Percentiles rank a stretch among this genome's conserved stretches.
phyloP scores from a whole-genome alignment of 2,329 filamentous ascomycete genomes.

The Aspergillus quadricinctus region DNA sequence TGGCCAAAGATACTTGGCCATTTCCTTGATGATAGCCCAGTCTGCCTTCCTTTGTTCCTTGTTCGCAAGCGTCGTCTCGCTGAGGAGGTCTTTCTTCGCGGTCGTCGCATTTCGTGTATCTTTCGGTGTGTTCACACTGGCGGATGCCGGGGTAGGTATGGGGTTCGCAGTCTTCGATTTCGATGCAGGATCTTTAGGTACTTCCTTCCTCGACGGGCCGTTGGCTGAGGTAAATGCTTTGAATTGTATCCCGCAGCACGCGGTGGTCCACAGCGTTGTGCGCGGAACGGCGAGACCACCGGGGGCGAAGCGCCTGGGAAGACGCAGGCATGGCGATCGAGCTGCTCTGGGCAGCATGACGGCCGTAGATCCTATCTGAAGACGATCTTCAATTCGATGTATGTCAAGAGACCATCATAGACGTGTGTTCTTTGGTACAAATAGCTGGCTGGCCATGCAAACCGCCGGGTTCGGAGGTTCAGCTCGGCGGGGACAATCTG shows the following conservation, averaged over 20 bases:
- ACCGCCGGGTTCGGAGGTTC: slow-evolving; percentile 35
- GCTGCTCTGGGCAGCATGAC: slow-evolving; percentile 37
- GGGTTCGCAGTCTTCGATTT: slow-evolving; percentile 11
- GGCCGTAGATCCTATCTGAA: slow-evolving; percentile 8
- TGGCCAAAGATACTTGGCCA: slow-evolving; percentile 94
- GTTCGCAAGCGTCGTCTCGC: slow-evolving; percentile 61
- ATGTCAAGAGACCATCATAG: not conserved
- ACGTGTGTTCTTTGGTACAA: slow-evolving; percentile 12
- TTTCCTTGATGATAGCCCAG: slow-evolving; percentile 98
- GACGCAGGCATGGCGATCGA: slow-evolving; percentile 31
- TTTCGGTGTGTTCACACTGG: slow-evolving; percentile 18
- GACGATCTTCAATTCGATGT: not conserved
- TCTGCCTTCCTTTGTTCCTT: slow-evolving; percentile 94
- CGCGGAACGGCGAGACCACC: slow-evolving; percentile 22
- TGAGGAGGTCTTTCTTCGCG: slow-evolving; percentile 56
- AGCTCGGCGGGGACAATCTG: slow-evolving; percentile 4
- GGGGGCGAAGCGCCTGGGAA: slow-evolving; percentile 24
- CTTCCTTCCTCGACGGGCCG: slow-evolving; percentile 19
- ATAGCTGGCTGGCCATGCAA: slow-evolving; percentile 20
- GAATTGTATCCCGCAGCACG: slow-evolving; percentile 22
- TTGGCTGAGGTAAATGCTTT: slow-evolving; percentile 27
- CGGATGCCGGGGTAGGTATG: slow-evolving; percentile 12
- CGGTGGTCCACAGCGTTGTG: slow-evolving; percentile 17
- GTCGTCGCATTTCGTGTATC: slow-evolving; percentile 21
- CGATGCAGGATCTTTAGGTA: slow-evolving; percentile 10